Percentiles rank a stretch among this genome's conserved stretches.
Evolutionary conservation across 176 grass and related monocot species (phyloP).

Genomic region (Musa beccarii): DNA sequence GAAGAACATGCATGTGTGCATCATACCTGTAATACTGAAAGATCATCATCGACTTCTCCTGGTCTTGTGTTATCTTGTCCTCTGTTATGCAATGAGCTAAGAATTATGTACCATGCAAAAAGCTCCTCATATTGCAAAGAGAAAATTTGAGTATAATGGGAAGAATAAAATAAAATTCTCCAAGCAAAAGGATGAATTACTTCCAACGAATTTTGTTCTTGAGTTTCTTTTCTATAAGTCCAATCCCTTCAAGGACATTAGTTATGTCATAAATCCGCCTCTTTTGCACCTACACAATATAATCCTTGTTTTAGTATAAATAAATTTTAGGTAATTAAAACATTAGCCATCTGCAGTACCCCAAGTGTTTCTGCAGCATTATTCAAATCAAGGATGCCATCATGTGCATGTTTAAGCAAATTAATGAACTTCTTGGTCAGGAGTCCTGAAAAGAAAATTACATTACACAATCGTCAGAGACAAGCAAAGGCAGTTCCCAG

Average conservation of each 20-base stretch:
- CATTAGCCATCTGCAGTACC: slow-evolving; percentile 20
- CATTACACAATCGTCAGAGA: background rate
- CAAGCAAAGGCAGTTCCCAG: slow-evolving; percentile 1
- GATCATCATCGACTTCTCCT: slow-evolving; percentile 38
- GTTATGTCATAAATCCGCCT: slow-evolving; percentile 95
- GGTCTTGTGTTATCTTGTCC: slow-evolving; percentile 43
- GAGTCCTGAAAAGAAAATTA: slow-evolving; percentile 33
- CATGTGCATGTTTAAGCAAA: slow-evolving; percentile 65
- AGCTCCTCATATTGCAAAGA: slow-evolving; percentile 6
- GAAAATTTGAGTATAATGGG: background rate
- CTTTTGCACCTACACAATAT: slow-evolving; percentile 65
- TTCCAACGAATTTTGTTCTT: slow-evolving; percentile 90
- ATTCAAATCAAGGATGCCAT: slow-evolving; percentile 83
- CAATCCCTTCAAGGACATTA: slow-evolving; percentile 95
- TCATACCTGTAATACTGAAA: slow-evolving; percentile 24
- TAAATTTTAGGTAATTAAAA: background rate
- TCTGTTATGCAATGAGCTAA: slow-evolving; percentile 26
- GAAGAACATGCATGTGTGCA: background rate
- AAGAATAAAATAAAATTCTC: too few relatives aligned
- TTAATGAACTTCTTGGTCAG: slow-evolving; percentile 80
- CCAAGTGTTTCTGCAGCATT: slow-evolving; percentile 71
- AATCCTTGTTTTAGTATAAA: slow-evolving; percentile 5
- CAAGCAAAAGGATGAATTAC: slow-evolving; percentile 30
- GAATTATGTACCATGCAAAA: slow-evolving; percentile 12
- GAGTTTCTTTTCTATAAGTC: slow-evolving; percentile 88